Evolutionary conservation across 2,329 filamentous ascomycete genomes (phyloP).

Genomic region (Teratosphaeria gauchensis): DNA sequence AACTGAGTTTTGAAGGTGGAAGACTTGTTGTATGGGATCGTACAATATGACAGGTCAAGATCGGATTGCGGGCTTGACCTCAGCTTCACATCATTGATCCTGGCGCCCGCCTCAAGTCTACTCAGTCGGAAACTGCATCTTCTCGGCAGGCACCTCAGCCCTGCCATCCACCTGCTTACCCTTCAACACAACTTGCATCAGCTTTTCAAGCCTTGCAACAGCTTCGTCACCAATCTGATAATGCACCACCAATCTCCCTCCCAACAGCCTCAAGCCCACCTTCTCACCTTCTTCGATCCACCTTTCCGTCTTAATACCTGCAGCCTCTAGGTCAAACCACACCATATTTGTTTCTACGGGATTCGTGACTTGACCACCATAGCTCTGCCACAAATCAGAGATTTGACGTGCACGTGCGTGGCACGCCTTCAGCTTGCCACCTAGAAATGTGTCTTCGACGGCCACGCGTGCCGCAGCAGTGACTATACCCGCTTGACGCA

Average conservation of each 20-base stretch:
- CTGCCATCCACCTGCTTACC: conserved; percentile 15
- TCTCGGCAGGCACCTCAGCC: conserved; percentile 13
- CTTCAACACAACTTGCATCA: conserved; percentile 39
- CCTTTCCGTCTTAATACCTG: conserved; percentile 43
- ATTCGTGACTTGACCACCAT: conserved; percentile 58
- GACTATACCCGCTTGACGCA: conserved; percentile 67
- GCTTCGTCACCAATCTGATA: conserved; percentile 63
- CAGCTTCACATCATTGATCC: not conserved
- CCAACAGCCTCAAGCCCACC: conserved; percentile 47
- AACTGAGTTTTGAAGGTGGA: no score
- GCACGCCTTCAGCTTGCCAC: conserved; percentile 50
- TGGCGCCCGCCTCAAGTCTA: not conserved
- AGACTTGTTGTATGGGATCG: no score
- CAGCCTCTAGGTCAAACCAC: conserved; percentile 64
- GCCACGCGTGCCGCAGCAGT: conserved; percentile 67
- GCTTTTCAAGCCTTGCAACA: conserved; percentile 45
- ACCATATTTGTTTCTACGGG: conserved; percentile 88
- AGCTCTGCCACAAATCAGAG: conserved; percentile 54
- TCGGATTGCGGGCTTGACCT: no score
- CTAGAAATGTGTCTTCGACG: conserved; percentile 69
- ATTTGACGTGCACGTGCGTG: conserved; percentile 56
- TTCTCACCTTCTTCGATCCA: conserved; percentile 47
- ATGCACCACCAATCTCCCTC: conserved; percentile 56
- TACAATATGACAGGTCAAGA: no score
- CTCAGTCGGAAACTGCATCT: conserved; percentile 8